Evolutionary conservation across 306 rosid species (phyloP).

Genomic region (Corylus americana): DNA sequence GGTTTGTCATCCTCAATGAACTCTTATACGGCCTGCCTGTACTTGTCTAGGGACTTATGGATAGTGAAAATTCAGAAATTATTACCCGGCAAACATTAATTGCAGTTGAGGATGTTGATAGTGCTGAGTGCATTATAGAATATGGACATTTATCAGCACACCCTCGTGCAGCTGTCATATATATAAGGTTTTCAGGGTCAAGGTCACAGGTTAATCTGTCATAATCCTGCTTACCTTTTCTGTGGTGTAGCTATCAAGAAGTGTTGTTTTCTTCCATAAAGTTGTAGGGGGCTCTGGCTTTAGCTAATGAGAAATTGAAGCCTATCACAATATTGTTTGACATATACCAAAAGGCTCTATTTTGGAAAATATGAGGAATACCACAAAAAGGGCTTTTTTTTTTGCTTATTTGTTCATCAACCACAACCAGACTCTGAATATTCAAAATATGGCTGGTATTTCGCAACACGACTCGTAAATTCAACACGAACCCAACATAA

Average conservation of each 20-base stretch:
- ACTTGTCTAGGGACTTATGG: constrained; percentile 24
- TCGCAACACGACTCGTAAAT: too few species aligned
- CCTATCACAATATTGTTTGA: not conserved
- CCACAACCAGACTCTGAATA: too few species aligned
- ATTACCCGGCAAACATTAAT: constrained; percentile 44
- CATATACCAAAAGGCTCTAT: not conserved
- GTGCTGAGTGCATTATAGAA: constrained; percentile 29
- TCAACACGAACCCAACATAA: too few species aligned
- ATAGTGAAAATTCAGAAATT: constrained; percentile 38
- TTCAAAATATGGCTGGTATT: too few species aligned
- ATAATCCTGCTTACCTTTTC: not conserved
- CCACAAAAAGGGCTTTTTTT: not conserved
- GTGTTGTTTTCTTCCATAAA: constrained; percentile 31
- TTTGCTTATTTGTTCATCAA: not conserved
- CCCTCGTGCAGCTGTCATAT: constrained; percentile 50
- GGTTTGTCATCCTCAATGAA: constrained; percentile 35
- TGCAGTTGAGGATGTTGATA: constrained; percentile 31
- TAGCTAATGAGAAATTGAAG: constrained; percentile 6
- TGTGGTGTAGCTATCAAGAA: constrained; percentile 11
- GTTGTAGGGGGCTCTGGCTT: constrained; percentile 16
- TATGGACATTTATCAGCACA: constrained; percentile 41
- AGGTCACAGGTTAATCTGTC: constrained; percentile 33
- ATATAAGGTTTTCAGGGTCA: constrained; percentile 35
- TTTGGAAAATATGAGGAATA: constrained; percentile 1
- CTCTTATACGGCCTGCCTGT: constrained; percentile 33